Evolutionary conservation across 768 basidiomycete species (phyloP).

Genomic region (Mycena chlorophos): DNA sequence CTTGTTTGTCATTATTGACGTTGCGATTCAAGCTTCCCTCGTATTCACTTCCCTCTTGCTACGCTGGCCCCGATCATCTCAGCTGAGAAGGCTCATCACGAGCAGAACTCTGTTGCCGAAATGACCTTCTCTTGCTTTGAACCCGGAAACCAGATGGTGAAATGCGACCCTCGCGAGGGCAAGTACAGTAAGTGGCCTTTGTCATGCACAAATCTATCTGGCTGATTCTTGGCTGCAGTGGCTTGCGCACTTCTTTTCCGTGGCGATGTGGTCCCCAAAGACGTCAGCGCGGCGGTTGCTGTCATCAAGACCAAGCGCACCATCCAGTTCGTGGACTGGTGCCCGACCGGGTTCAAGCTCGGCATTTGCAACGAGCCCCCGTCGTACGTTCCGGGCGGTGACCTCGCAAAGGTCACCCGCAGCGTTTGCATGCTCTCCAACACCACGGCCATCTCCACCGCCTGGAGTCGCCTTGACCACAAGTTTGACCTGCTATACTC

Average conservation of each 20-base stretch:
- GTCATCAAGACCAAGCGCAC: slow-evolving; percentile 97
- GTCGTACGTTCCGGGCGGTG: slow-evolving; percentile 88
- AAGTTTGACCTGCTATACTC: slow-evolving; percentile 99
- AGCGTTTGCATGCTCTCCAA: slow-evolving; percentile 98
- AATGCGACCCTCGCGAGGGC: slow-evolving; percentile 94
- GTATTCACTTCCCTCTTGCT: slow-evolving; percentile 97
- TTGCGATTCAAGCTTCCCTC: slow-evolving; percentile 80
- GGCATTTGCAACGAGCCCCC: slow-evolving; percentile 98
- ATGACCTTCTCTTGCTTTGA: slow-evolving; percentile 99
- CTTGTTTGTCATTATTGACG: slow-evolving; percentile 22
- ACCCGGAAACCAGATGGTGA: slow-evolving; percentile 93
- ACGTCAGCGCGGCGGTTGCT: slow-evolving; percentile 88
- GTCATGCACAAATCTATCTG: slow-evolving; percentile 31
- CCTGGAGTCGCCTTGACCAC: slow-evolving; percentile 94
- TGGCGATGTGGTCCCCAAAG: slow-evolving; percentile 96
- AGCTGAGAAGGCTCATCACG: slow-evolving; percentile 90
- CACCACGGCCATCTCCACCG: slow-evolving; percentile 90
- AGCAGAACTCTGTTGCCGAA: slow-evolving; percentile 95
- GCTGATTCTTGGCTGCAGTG: too few species aligned
- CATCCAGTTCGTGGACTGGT: slow-evolving; percentile 98
- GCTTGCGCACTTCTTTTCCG: slow-evolving; percentile 91
- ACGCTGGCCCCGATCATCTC: slow-evolving; percentile 94
- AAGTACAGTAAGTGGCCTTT: slow-evolving; percentile 82
- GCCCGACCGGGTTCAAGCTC: slow-evolving; percentile 96
- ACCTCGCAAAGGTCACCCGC: slow-evolving; percentile 89